Conservation (phyloP, 352 stramenopile species). For the Phytophthora ohioensis region DNA sequence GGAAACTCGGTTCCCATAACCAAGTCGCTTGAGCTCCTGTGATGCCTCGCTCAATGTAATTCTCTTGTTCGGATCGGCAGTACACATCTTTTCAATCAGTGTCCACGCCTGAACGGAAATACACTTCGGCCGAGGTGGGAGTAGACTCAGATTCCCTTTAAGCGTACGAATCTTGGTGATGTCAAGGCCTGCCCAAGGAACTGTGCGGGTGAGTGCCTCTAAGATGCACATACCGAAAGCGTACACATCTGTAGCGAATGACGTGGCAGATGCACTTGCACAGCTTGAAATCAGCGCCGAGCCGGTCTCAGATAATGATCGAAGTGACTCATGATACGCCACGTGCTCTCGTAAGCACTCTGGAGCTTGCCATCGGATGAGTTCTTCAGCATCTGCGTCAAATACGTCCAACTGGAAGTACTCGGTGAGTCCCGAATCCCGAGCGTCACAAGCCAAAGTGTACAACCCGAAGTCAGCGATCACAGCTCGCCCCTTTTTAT, state of each 20-base stretch:
- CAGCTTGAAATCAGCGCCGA: slow-evolving; percentile 22
- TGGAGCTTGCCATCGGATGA: slow-evolving; percentile 73
- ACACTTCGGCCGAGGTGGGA: slow-evolving; percentile 59
- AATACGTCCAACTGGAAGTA: slow-evolving; percentile 41
- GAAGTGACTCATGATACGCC: slow-evolving; percentile 41
- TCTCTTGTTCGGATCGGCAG: slow-evolving; percentile 50
- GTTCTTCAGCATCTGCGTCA: slow-evolving; percentile 53
- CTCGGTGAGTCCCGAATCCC: slow-evolving; percentile 47
- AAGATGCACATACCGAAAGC: slow-evolving; percentile 86
- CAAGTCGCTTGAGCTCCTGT: slow-evolving; percentile 54
- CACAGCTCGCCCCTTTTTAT: slow-evolving; percentile 70
- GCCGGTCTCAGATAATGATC: slow-evolving; percentile 27
- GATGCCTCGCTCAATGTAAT: slow-evolving; percentile 61
- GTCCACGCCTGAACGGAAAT: slow-evolving; percentile 58
- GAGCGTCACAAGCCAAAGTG: slow-evolving; percentile 43
- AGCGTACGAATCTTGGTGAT: slow-evolving; percentile 56
- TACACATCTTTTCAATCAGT: slow-evolving; percentile 75
- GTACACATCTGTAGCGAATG: slow-evolving; percentile 70
- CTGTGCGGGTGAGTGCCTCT: slow-evolving; percentile 59
- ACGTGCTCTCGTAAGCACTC: slow-evolving; percentile 61
- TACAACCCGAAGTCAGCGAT: slow-evolving; percentile 70
- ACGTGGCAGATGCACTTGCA: slow-evolving; percentile 34
- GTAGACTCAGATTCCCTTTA: slow-evolving; percentile 57
- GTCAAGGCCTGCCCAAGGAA: slow-evolving; percentile 62
- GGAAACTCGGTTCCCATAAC: slow-evolving; percentile 45